Evolutionary conservation across 805 yeast genomes (phyloP).

Genomic region (Candida takata): DNA sequence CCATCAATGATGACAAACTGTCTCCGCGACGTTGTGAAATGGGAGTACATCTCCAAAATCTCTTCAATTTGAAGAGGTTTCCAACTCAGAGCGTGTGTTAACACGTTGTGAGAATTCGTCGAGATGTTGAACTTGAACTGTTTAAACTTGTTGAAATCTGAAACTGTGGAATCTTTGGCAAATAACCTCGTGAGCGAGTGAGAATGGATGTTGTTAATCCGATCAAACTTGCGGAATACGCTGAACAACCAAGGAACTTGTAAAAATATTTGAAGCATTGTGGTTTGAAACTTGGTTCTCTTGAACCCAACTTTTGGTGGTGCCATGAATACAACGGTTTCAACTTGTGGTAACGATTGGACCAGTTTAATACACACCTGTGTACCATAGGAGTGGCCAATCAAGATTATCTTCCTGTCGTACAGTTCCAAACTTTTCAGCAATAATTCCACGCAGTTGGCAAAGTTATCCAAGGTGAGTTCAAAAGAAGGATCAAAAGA

Average conservation of each 20-base stretch:
- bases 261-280: conserved; percentile 2
- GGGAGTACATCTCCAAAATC: conserved; percentile 7
- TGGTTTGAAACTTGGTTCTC: conserved; percentile 3
- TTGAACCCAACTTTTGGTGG: conserved; percentile 35
- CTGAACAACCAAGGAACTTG: conserved; percentile 13
- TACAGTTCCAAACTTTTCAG: conserved; percentile 4
- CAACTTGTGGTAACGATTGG: conserved; percentile 6
- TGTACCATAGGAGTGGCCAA: conserved; percentile 77
- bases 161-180: conserved; percentile 6
- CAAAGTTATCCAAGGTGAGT: conserved; percentile 14
- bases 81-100: conserved; percentile 19
- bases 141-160: conserved; percentile 18
- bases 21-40: conserved; percentile 1
- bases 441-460: conserved; percentile 9
- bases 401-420: conserved; percentile 29
- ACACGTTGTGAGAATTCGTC: conserved; percentile 16
- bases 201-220: conserved; percentile 19
- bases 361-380: conserved; percentile 41
- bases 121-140: conserved; percentile 23
- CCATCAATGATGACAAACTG: conserved; percentile 20
- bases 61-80: conserved; percentile 12
- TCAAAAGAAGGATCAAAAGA: conserved; percentile 5
- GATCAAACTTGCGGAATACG: conserved; percentile 20
- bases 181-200: conserved; percentile 17
- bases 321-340: conserved; percentile 31